phyloP scores from a whole-genome alignment of 2,329 filamentous ascomycete species.

The Diaporthe citriasiana region DNA sequence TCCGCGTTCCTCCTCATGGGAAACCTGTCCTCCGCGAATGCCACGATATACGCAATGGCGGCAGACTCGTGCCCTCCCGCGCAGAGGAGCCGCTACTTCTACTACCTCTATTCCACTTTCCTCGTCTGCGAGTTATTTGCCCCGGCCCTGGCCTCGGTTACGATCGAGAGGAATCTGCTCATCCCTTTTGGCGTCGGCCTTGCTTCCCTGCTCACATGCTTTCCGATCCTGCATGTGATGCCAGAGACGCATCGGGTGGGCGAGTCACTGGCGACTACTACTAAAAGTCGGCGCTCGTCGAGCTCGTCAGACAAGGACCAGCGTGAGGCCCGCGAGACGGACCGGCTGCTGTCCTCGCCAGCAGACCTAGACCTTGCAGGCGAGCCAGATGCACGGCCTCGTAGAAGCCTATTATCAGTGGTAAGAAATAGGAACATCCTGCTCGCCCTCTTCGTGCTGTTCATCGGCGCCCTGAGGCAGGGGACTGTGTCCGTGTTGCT shows the following conservation, averaged over 20 bases:
- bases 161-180: slow-evolving; percentile 37
- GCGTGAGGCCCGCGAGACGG: slow-evolving; percentile 37
- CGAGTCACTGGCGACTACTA: no score
- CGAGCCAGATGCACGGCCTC: not conserved
- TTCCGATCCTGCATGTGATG: slow-evolving; percentile 36
- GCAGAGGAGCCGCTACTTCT: slow-evolving; percentile 42
- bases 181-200: slow-evolving; percentile 41
- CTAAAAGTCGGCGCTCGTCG: slow-evolving; percentile 8
- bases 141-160: slow-evolving; percentile 38
- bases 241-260: slow-evolving; percentile 39
- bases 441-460: slow-evolving; percentile 40
- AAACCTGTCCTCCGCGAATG: slow-evolving; percentile 42
- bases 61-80: slow-evolving; percentile 41
- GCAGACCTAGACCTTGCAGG: not conserved
- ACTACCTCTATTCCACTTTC: slow-evolving; percentile 43
- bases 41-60: slow-evolving; percentile 42
- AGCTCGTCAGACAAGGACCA: slow-evolving; percentile 34
- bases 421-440: slow-evolving; percentile 38
- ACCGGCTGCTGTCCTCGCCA: slow-evolving; percentile 19
- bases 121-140: slow-evolving; percentile 42
- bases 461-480: slow-evolving; percentile 40
- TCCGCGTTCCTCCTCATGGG: slow-evolving; percentile 42
- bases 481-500: slow-evolving; percentile 40
- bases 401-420: slow-evolving; percentile 16
- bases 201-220: slow-evolving; percentile 30